These are phyloP conservation scores for Suillus tomentosus DNA, from an alignment of 768 basidiomycete genomes.

Conservation along the genomic window DNA sequence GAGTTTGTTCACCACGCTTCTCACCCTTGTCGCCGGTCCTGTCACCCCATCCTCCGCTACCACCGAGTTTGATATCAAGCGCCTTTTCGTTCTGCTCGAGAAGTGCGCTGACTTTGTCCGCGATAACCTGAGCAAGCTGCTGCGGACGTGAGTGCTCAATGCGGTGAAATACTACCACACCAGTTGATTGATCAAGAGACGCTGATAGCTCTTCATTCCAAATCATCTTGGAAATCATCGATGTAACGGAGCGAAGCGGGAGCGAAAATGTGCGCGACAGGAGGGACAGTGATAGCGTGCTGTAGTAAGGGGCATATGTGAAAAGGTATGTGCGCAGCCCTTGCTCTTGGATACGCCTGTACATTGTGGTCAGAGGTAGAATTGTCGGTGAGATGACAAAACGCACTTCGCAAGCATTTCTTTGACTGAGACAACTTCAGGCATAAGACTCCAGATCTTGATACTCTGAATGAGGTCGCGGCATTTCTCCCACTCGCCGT, in stretches of 20 bases:
- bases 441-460: conserved; percentile 98
- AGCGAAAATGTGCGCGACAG: conserved; percentile 89
- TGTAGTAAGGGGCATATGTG: conserved; percentile 87
- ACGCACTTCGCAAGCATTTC: conserved; percentile 91
- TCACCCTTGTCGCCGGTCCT: conserved; percentile 28
- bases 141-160: conserved; percentile 87
- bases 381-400: neutral
- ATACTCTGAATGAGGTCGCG: conserved; percentile 92
- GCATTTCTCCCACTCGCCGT: conserved; percentile 96
- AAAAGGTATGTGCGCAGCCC: conserved; percentile 96
- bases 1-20: conserved; percentile 59
- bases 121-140: conserved; percentile 84
- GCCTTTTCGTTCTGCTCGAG: conserved; percentile 93
- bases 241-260: conserved; percentile 77
- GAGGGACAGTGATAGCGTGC: conserved; percentile 83
- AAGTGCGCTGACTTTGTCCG: conserved; percentile 84
- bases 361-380: neutral
- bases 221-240: conserved; percentile 73
- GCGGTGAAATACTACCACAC: conserved; percentile 91
- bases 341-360: conserved; percentile 97
- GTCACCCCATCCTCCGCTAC: conserved; percentile 62
- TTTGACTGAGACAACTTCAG: conserved; percentile 82
- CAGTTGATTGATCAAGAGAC: conserved; percentile 88
- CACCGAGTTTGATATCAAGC: conserved; percentile 82
- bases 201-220: conserved; percentile 96